A percentile compares a stretch with the other conserved stretches of the same genome.
Evolutionary conservation across 179 eudicot genomes (phyloP).

Genomic region (Silene coronaria): DNA sequence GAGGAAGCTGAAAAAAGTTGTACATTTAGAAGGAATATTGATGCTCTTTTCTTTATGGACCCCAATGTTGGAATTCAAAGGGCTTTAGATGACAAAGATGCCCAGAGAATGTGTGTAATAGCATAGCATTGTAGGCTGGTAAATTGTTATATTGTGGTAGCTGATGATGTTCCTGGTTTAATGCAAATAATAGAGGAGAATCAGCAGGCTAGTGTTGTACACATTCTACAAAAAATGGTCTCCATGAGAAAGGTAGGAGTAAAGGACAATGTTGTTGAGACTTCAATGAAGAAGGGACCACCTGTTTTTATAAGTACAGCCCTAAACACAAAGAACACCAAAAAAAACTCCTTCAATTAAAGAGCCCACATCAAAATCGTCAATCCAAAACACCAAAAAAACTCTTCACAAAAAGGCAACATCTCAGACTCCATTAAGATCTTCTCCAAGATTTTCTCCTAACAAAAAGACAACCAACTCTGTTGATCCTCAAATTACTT

Average conservation of each 20-base stretch:
- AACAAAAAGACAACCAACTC: too few relatives aligned
- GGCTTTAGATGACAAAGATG: background rate
- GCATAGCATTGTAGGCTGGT: background rate
- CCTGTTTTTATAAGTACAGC: too few relatives aligned
- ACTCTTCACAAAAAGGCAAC: too few relatives aligned
- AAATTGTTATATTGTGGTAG: background rate
- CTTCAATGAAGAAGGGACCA: too few relatives aligned
- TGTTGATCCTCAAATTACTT: too few relatives aligned
- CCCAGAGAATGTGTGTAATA: background rate
- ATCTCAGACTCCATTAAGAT: too few relatives aligned
- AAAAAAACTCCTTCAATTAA: background rate
- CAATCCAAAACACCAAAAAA: too few relatives aligned
- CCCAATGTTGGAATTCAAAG: background rate
- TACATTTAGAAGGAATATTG: background rate
- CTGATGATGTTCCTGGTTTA: background rate
- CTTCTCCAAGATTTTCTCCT: too few relatives aligned
- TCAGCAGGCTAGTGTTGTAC: background rate
- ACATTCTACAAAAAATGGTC: background rate
- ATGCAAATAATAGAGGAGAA: background rate
- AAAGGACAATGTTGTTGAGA: too few relatives aligned
- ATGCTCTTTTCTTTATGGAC: background rate
- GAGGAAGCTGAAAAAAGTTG: background rate
- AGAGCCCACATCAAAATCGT: background rate
- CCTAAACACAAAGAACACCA: too few relatives aligned
- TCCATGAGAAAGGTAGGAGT: background rate